phyloP scores from a whole-genome alignment of 192 early-diverging fungal species.

The Chytriomyces sp. region DNA sequence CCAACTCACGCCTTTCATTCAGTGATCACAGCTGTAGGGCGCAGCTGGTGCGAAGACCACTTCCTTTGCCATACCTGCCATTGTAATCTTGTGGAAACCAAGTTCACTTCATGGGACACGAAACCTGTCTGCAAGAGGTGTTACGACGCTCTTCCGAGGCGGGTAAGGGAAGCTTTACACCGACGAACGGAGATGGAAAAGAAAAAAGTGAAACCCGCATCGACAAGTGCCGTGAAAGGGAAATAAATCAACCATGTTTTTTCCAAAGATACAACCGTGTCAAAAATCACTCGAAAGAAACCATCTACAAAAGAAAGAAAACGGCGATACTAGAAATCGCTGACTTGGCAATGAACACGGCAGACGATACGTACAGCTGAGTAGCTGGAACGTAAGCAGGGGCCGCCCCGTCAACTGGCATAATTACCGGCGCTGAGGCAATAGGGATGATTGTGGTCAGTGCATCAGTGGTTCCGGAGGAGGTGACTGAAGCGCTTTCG shows the following conservation, averaged over 20 bases:
- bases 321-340: no score
- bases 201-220: constrained; percentile 25
- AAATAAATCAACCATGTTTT: background rate
- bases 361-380: no score
- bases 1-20: background rate
- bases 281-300: no score
- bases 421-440: no score
- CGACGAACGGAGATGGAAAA: constrained; percentile 34
- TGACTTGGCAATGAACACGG: no score
- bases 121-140: constrained; percentile 54
- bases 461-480: no score
- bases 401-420: no score
- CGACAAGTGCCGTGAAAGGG: background rate
- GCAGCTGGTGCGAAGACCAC: constrained; percentile 53
- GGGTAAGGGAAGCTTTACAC: constrained; percentile 35
- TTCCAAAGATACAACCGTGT: no score
- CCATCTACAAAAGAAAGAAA: no score
- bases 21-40: constrained; percentile 46
- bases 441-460: no score
- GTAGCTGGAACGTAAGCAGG: no score
- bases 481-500: no score
- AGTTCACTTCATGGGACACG: constrained; percentile 48
- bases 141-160: constrained; percentile 48
- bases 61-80: constrained; percentile 54
- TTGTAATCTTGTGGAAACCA: constrained; percentile 14